Evolutionary conservation across 306 rosid genomes (phyloP).

Genomic region (Nissolia schottii): DNA sequence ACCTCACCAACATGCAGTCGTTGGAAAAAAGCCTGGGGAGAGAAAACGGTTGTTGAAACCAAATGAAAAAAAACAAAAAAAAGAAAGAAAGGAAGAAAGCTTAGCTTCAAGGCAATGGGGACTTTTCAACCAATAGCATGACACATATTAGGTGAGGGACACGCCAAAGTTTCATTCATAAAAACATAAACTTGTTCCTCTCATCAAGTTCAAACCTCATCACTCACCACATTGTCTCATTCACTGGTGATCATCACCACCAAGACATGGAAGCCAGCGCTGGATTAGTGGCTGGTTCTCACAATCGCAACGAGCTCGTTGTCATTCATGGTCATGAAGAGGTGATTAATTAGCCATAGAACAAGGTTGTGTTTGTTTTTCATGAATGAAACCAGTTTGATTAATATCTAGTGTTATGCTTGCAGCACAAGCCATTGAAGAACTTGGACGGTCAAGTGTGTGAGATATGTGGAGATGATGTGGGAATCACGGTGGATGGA

Average conservation of each 20-base stretch:
- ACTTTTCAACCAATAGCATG: constrained; percentile 70
- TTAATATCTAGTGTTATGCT: not conserved
- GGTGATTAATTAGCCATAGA: constrained; percentile 2
- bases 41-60: constrained; percentile 37
- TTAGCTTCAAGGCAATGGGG: constrained; percentile 90
- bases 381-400: not conserved
- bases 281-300: constrained; percentile 37
- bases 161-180: constrained; percentile 24
- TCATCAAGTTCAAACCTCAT: constrained; percentile 24
- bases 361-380: not conserved
- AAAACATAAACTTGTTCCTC: constrained; percentile 33
- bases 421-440: constrained; percentile 91
- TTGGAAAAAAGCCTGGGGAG: constrained; percentile 16
- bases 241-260: constrained; percentile 5
- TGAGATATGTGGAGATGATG: constrained; percentile 95
- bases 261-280: constrained; percentile 42
- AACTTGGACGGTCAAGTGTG: constrained; percentile 95
- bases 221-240: constrained; percentile 39
- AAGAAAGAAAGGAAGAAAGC: constrained; percentile 59
- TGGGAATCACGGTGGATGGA: constrained; percentile 86
- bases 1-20: constrained; percentile 14
- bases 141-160: constrained; percentile 45
- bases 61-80: no score
- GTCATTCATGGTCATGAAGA: constrained; percentile 43
- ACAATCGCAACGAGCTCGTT: constrained; percentile 35